Conservation (phyloP, 805 yeast genomes). For the Cyberlindnera sargentensis region DNA sequence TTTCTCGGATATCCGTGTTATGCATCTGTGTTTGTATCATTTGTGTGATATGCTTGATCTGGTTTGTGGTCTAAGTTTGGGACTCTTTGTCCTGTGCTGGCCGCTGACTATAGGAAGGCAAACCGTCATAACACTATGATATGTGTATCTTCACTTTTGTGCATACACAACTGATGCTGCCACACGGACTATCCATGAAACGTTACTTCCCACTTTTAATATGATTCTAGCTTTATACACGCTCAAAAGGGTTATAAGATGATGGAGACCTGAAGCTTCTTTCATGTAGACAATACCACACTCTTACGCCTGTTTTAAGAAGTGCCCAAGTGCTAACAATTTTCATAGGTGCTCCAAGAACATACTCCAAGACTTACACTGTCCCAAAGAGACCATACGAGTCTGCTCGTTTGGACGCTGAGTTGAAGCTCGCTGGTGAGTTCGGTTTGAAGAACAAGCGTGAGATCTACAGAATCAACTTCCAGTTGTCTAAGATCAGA, state of each 20-base stretch:
- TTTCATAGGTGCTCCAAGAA: constrained; percentile 88
- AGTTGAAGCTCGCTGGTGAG: constrained; percentile 99
- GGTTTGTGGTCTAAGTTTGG: too few species aligned
- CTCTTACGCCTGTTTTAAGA: not conserved
- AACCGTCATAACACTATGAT: not conserved
- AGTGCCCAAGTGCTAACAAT: constrained; percentile 13
- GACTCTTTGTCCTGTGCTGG: not conserved
- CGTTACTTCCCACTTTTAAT: not conserved
- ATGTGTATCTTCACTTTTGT: too few species aligned
- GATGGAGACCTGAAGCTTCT: not conserved
- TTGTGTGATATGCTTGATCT: too few species aligned
- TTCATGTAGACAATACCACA: constrained; percentile 9
- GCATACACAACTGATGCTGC: too few species aligned
- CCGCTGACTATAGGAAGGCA: not conserved
- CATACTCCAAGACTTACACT: constrained; percentile 98
- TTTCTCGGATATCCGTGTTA: not conserved
- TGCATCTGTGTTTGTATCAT: too few species aligned
- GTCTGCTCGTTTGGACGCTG: constrained; percentile 98
- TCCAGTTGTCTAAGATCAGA: constrained; percentile 98
- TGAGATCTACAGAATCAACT: constrained; percentile 99
- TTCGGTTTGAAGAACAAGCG: constrained; percentile 99
- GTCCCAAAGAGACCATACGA: constrained; percentile 99
- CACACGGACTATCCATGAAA: too few species aligned
- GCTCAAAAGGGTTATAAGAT: constrained; percentile 1
- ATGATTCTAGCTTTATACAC: constrained; percentile 3